phyloP scores from a whole-genome alignment of 768 basidiomycete species.

The Tulasnella sp. region DNA sequence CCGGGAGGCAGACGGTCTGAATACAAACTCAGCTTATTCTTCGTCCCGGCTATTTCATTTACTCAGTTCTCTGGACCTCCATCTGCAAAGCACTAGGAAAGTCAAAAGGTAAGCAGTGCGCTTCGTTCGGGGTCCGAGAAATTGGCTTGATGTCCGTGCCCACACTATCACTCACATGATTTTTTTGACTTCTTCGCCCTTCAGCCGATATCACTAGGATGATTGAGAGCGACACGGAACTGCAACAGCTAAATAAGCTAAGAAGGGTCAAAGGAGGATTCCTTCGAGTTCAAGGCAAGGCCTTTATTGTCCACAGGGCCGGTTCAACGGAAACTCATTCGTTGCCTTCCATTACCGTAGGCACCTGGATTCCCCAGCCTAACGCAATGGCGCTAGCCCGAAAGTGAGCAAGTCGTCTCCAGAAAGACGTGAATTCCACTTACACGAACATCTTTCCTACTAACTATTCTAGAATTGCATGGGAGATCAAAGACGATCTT shows the following conservation, averaged over 20 bases:
- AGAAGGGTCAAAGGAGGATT: constrained; percentile 73
- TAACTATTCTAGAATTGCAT: constrained; percentile 61
- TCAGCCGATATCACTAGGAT: constrained; percentile 90
- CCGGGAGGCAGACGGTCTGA: neutral
- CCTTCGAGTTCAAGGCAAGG: constrained; percentile 30
- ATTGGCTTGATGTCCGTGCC: neutral
- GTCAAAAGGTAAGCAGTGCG: constrained; percentile 49
- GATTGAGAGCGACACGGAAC: constrained; percentile 83
- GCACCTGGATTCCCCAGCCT: constrained; percentile 93
- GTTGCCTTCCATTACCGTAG: constrained; percentile 66
- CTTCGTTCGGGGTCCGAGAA: neutral
- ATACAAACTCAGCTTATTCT: constrained; percentile 17
- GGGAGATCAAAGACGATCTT: constrained; percentile 79
- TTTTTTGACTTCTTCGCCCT: constrained; percentile 24
- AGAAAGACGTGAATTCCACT: constrained; percentile 4
- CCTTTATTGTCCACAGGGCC: constrained; percentile 1
- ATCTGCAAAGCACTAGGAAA: constrained; percentile 60
- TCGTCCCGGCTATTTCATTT: neutral
- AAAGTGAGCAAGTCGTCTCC: constrained; percentile 49
- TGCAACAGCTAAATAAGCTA: constrained; percentile 58
- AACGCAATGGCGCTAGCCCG: constrained; percentile 73
- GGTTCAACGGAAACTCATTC: neutral
- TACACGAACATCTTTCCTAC: constrained; percentile 10
- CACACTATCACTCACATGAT: constrained; percentile 15
- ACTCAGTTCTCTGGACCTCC: constrained; percentile 72